Base-by-base conservation (phyloP, 768 basidiomycete genomes). In the Trametes punicea region DNA sequence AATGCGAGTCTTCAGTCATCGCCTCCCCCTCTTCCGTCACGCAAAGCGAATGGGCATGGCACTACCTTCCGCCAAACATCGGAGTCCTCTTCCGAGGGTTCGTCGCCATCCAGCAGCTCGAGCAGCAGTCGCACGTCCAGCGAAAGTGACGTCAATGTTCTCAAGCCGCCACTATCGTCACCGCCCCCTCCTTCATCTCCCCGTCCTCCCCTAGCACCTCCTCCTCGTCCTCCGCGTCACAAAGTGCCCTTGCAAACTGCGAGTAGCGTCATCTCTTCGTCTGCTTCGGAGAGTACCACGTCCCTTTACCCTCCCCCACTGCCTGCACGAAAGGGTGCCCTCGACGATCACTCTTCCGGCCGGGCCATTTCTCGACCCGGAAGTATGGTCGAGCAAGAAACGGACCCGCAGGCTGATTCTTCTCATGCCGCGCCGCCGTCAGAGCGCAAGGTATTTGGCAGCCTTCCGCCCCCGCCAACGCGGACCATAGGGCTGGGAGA, bases 401-500 rank as follows among this genome's bases (percentile, higher is more conserved):
- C 46, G 1, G 48, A 55, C 18, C 31, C 52, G 1, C 16, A 20
- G 2, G 49, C 49, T n/a, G 53, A 55, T 3, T n/a, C 49, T 0
- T 27, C 48, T 4, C n/a, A 50, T 5, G 18, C 46, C 8, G 33
- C 59, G 4, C 48, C 62, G 16, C 51, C 45, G 5, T 34, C 45
- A 4, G 68, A 68, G 42, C 66, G 68, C 13, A 71, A 67, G 54
- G 40, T 56, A 6, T 67, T 65, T 34, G 65, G 66, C 8, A 41
- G 50, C n/a, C 65, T 65, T 21, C 87, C 81, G 0, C 90, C 90
- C 0, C 90, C 90, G 0, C 90, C 90, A 0, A 87, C 83, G 0
- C 85, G 90, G 5, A 85, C 75, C 0, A 90, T 90, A 41, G 87
- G 73, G 1, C 73, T 79, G 0, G 85, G 87, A 0, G 85, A 85